These are phyloP conservation scores for Fusarium irregulare DNA, from an alignment of 2,329 filamentous ascomycete genomes.

Conservation along the genomic window DNA sequence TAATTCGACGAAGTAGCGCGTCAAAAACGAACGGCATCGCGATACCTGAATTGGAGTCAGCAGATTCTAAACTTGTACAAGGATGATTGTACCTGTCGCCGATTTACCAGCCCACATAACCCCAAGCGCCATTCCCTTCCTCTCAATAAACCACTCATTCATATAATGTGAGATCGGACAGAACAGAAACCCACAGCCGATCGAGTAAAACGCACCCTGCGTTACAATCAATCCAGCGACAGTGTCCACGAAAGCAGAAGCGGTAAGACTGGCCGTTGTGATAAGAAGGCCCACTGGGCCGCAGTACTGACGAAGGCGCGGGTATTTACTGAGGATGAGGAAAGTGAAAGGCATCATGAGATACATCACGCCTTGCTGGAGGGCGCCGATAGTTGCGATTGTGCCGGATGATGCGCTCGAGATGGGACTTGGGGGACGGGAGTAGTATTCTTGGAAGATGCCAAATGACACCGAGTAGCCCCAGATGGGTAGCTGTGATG, in stretches of 20 bases:
- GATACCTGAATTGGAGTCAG: constrained; percentile 51
- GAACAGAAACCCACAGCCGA: constrained; percentile 63
- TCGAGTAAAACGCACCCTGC: constrained; percentile 68
- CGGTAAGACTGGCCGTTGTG: constrained; percentile 60
- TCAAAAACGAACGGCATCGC: constrained; percentile 63
- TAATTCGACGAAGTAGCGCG: constrained; percentile 58
- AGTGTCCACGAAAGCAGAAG: constrained; percentile 62
- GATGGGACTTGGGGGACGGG: constrained; percentile 62
- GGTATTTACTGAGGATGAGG: constrained; percentile 56
- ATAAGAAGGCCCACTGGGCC: constrained; percentile 58
- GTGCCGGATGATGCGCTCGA: constrained; percentile 52
- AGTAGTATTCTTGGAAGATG: constrained; percentile 76
- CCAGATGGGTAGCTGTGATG: background rate
- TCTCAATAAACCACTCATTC: constrained; percentile 68
- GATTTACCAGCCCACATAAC: constrained; percentile 66
- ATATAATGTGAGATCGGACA: constrained; percentile 66
- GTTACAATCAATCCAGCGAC: constrained; percentile 65
- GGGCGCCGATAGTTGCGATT: constrained; percentile 41
- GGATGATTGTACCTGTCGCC: constrained; percentile 38
- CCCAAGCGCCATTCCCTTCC: constrained; percentile 66
- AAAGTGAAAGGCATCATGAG: constrained; percentile 62
- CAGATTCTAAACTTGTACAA: too few relatives aligned
- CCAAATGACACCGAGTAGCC: constrained; percentile 63
- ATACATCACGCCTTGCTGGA: constrained; percentile 61
- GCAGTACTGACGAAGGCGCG: constrained; percentile 53